These are phyloP conservation scores for Jaltomata sinuosa DNA, from an alignment of 257 asterid genomes.

Conservation along the genomic window DNA sequence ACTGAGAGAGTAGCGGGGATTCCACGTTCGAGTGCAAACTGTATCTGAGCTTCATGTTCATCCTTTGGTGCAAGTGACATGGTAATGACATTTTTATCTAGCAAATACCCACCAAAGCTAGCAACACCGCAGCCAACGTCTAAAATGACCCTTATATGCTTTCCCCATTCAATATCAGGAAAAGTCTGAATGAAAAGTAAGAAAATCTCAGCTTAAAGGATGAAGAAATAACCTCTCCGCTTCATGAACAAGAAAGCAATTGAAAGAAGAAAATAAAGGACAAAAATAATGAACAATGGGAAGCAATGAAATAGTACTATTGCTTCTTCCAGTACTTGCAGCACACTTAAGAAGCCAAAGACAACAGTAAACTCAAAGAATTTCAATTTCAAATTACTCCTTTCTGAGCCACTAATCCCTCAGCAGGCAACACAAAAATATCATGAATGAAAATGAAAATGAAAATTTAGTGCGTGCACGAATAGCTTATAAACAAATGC, in stretches of 20 bases:
- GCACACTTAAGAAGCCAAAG: background rate
- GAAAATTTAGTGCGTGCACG: background rate
- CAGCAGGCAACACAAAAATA: background rate
- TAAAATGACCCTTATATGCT: slow-evolving; percentile 47
- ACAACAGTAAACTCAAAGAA: background rate
- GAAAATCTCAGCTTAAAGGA: background rate
- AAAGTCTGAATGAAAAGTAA: slow-evolving; percentile 23
- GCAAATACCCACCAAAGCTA: slow-evolving; percentile 66
- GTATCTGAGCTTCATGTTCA: slow-evolving; percentile 77
- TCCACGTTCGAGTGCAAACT: slow-evolving; percentile 76
- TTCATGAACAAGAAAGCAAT: background rate
- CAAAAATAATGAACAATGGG: background rate
- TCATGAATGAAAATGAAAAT: background rate
- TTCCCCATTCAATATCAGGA: slow-evolving; percentile 57
- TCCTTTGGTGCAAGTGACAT: slow-evolving; percentile 74
- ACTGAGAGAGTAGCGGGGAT: slow-evolving; percentile 64
- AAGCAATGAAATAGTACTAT: background rate
- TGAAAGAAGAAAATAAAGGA: background rate
- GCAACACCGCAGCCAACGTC: slow-evolving; percentile 86
- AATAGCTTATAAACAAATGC: background rate
- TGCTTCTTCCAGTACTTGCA: background rate
- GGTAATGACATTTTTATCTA: slow-evolving; percentile 49
- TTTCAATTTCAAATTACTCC: background rate
- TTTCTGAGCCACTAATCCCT: background rate
- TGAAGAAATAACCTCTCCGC: background rate